Evolutionary conservation across 2,329 filamentous ascomycete genomes (phyloP).

Genomic region (Arthroderma sp.): DNA sequence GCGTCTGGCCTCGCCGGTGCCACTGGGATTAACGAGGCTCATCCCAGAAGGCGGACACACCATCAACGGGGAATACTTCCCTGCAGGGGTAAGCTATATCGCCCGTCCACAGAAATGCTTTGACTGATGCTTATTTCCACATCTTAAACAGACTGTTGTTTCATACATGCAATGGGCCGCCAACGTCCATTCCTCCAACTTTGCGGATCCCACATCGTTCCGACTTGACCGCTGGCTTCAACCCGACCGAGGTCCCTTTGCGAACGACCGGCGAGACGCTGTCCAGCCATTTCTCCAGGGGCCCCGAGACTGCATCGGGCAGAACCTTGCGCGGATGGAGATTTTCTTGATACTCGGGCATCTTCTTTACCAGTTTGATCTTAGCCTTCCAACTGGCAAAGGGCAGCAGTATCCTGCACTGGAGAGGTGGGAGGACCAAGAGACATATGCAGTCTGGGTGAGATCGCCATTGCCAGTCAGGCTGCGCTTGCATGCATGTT

Average conservation of each 20-base stretch:
- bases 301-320: constrained; percentile 24
- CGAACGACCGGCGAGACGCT: constrained; percentile 14
- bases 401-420: too few relatives aligned
- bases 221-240: constrained; percentile 22
- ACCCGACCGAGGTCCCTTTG: constrained; percentile 7
- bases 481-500: too few relatives aligned
- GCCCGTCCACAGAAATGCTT: too few relatives aligned
- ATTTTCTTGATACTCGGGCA: constrained; percentile 1
- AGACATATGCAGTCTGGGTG: too few relatives aligned
- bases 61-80: constrained; percentile 1
- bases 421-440: too few relatives aligned
- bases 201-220: constrained; percentile 6
- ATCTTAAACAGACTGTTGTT: background rate
- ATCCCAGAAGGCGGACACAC: constrained; percentile 13
- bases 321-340: constrained; percentile 11
- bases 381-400: background rate
- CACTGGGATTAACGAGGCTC: constrained; percentile 8
- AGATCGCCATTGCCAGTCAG: too few relatives aligned
- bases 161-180: background rate
- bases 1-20: too few relatives aligned
- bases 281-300: constrained; percentile 25
- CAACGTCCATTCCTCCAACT: background rate
- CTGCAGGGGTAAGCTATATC: background rate
- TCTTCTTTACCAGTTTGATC: constrained; percentile 1
- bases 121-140: background rate